Evolutionary conservation across 352 stramenopile species (phyloP), one percentile per base, ranked within the genome.

Genomic region (Globisporangium alternatum): DNA sequence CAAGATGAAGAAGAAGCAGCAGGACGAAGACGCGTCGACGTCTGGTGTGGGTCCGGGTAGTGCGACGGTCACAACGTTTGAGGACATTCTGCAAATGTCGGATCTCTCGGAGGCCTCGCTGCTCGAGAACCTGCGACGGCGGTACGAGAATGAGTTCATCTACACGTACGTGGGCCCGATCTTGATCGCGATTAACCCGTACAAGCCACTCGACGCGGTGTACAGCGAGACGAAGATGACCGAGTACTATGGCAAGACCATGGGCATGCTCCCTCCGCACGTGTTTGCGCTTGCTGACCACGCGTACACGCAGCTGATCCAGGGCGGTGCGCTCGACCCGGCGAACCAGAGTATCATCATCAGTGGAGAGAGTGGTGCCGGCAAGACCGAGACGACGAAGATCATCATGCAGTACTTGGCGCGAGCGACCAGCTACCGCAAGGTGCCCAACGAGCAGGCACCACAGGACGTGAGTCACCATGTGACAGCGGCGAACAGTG

Each of bases 111-210:
- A 98, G 72, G 73, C 82, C 30, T 96, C 90, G 56, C 81, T 98
- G 69, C 77, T 97, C 51, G 81, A 88, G 5, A 96, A 96, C 56
- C 69, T 98, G 60, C 80, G 88, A 28, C 76, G 78, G 44, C 89
- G 93, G n/a, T 98, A 97, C 80, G 88, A 97, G 58, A 81, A 95
- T 55, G 87, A 97, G 68, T 64, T 89, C 56, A 98, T 98, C 67
- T 98, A 98, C 78, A 98, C 95, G 63, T 97, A 95, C 67, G 91
- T 97, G 13, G 91, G 91, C 0, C 80, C 85, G 33, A 97, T 97
- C 62, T 60, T 97, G 54, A 94, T 97, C 54, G 90, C 86, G 54
- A 96, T 97, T 67, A 97, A 97, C 74, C 91, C 91, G 66, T 97
- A 97, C 77, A 91, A 95, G 69, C 70, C 75, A 48, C 74, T 97